Base-by-base conservation (phyloP, 2,329 filamentous ascomycete species). In the Fusarium sp. region DNA sequence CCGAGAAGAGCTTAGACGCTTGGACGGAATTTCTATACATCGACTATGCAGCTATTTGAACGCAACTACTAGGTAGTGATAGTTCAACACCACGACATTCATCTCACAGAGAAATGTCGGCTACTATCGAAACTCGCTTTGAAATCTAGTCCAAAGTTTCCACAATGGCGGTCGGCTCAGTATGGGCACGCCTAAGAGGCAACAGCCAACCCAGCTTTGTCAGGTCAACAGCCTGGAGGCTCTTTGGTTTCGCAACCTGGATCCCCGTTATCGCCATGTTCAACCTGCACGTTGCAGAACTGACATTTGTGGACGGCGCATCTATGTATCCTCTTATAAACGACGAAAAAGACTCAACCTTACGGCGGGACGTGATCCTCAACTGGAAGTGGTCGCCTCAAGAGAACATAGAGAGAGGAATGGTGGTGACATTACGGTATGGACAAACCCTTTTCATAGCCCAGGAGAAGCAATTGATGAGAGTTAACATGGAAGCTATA, bases 311-410 rank as follows among this genome's bases (percentile, higher is more conserved):
- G 63, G 83, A 83, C 36, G 90, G 90, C 3, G 78, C 83, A 20
- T 94, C 91, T 20, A 96, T 96, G 93, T 91, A 91, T 57, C 93
- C 93, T 2, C 91, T 90, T 65, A 82, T 95, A 56, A 95, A 95
- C 74, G 83, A 88, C 61, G 86, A 90, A 53, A 90, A 84, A 73
- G 83, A 90, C 75, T 83, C 85, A 73, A 88, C 83, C 61, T 81
- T 82, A 66, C 77, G 78, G 38, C 78, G 84, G 51, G 89, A 92
- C 66, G 63, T 87, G n/a, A 86, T 89, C 33, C 77, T 90, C 67
- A 87, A 85, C 57, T 85, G 82, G 74, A 91, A 90, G 75, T 85
- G 86, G 78, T 85, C 86, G 63, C 84, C 88, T 24, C 84, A 86
- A 60, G 80, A 87, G 46, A 82, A 85, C 28, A 75, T 95, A 38